Conservation (phyloP, 169 alveolate genomes). For the Ichthyophthirius multifiliis region DNA sequence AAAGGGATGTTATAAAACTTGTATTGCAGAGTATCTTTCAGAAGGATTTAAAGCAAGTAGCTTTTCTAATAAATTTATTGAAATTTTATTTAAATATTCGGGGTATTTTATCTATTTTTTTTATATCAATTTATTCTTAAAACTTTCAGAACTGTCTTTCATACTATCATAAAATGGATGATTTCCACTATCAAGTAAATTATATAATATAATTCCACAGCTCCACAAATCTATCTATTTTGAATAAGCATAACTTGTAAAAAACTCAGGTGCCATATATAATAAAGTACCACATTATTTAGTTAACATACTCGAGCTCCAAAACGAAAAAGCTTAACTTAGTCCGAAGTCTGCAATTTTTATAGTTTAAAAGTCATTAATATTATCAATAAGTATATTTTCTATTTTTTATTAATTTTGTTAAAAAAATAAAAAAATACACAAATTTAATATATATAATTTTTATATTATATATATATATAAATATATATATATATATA, state of each 20-base stretch:
- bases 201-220: slow-evolving; percentile 58
- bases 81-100: too few relatives aligned
- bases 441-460: too few relatives aligned
- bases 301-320: background rate
- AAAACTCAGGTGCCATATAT: slow-evolving; percentile 63
- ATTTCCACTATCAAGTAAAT: slow-evolving; percentile 13
- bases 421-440: too few relatives aligned
- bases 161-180: slow-evolving; percentile 43
- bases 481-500: background rate
- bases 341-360: background rate
- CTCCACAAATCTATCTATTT: slow-evolving; percentile 53
- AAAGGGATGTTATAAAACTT: slow-evolving; percentile 68
- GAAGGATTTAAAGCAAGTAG: slow-evolving; percentile 41
- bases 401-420: too few relatives aligned
- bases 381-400: background rate
- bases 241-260: slow-evolving; percentile 18
- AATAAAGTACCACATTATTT: slow-evolving; percentile 44
- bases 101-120: background rate
- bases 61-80: slow-evolving; percentile 34
- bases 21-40: slow-evolving; percentile 50
- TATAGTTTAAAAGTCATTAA: background rate
- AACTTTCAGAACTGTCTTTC: background rate
- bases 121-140: background rate
- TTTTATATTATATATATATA: background rate
- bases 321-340: too few relatives aligned